These are phyloP conservation scores for Penicillium fimorum DNA, from an alignment of 495 filamentous ascomycete genomes.

Conservation along the genomic window DNA sequence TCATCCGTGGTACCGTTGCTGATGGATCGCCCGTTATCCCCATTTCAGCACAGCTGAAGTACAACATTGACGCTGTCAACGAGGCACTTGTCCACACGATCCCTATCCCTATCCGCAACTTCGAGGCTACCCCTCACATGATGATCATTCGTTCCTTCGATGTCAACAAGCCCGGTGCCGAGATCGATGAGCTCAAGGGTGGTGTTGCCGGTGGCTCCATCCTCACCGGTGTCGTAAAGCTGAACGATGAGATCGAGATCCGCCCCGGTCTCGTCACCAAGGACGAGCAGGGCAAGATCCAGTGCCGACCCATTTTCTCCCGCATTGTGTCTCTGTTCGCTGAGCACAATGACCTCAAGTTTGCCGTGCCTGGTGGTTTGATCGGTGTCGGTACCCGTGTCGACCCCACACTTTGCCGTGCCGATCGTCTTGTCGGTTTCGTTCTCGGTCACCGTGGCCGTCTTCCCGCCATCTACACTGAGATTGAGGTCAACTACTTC, in stretches of 20 bases:
- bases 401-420: constrained; percentile 95
- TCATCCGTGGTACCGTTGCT: constrained; percentile 95
- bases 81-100: constrained; percentile 91
- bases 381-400: constrained; percentile 97
- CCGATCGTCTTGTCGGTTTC: constrained; percentile 97
- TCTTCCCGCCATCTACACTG: constrained; percentile 91
- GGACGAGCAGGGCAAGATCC: constrained; percentile 88
- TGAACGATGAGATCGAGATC: constrained; percentile 98
- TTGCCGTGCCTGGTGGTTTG: constrained; percentile 93
- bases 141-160: constrained; percentile 99
- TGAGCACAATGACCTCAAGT: constrained; percentile 96
- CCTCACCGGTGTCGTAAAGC: constrained; percentile 89
- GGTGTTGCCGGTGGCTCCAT: constrained; percentile 98
- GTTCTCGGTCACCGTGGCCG: constrained; percentile 90
- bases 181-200: constrained; percentile 97
- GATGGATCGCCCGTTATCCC: constrained; percentile 96
- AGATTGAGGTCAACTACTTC: constrained; percentile 99
- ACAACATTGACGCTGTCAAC: constrained; percentile 98
- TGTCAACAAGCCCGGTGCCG: constrained; percentile 99
- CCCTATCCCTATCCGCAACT: constrained; percentile 85
- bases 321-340: constrained; percentile 92
- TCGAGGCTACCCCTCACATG: constrained; percentile 88
- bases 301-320: constrained; percentile 95
- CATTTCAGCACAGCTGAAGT: constrained; percentile 97
- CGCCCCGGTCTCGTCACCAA: constrained; percentile 92